Base-by-base conservation (phyloP, 1,284 basidiomycete species). In the Sanghuangporus baumii region DNA sequence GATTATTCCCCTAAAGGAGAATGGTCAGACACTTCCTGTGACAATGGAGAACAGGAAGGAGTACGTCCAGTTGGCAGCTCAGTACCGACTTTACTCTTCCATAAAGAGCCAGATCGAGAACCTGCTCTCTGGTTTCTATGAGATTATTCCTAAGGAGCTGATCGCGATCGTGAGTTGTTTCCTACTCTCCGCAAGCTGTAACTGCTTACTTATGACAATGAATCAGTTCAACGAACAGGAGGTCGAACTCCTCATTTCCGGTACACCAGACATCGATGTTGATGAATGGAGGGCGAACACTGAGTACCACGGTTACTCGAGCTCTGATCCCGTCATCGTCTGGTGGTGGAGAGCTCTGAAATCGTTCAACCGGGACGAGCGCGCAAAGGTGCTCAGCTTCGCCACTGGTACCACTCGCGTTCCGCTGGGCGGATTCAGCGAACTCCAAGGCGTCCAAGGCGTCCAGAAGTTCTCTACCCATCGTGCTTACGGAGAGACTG, bases 311-410 rank as follows among this genome's bases (percentile, higher is more conserved):
- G 93, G 93, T 52, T 93, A 93, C 73, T 83, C 81, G 8, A 85
- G 88, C 69, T 90, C 89, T 3, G 96, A 99, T 74, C 92, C 96
- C 2, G 94, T 96, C 70, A 93, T 99, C 65, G 89, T 94, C 38
- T 99, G 96, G 96, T 98, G 95, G 90, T 99, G 97, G 97, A 86
- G 97, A 68, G 96, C 96, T 1, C 85, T 99, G 57, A 95, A 98
- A 74, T 96, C 93, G 12, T 98, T 98, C 79, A 96, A 94, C 69
- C 92, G 96, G 58, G 96, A 98, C 69, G 95, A 99, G 75, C 84
- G 95, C 63, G 95, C 96, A 18, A 96, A 98, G 73, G 91, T 96
- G 61, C 79, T 96, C 67, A 97, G 97, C 79, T 99, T 99, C 76
- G 96, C 96, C 40, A 98, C 97, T 1, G 95, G 84, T 68, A 94